These are phyloP conservation scores for Whalleya microplaca DNA, from an alignment of 2,329 filamentous ascomycete species.

Conservation along the genomic window DNA sequence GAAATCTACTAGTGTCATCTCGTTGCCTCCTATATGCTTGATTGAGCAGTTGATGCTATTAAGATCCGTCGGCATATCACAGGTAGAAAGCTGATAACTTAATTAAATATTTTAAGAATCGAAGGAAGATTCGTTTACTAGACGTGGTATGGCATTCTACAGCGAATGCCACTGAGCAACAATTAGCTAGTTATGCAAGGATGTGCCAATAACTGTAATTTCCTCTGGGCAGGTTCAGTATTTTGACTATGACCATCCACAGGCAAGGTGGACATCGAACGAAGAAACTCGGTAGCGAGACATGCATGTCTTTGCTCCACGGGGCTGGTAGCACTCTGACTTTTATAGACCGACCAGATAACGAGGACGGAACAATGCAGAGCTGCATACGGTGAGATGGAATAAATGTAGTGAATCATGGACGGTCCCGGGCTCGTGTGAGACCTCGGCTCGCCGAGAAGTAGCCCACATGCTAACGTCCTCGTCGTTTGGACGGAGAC, in stretches of 20 bases:
- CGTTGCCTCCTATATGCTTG: not conserved
- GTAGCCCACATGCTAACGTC: too few species aligned
- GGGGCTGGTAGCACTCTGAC: not conserved
- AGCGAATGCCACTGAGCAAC: not conserved
- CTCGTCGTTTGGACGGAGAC: too few species aligned
- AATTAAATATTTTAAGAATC: not conserved
- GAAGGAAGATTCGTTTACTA: not conserved
- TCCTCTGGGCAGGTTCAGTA: not conserved
- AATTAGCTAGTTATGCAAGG: not conserved
- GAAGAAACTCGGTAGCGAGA: not conserved
- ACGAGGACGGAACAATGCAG: too few species aligned
- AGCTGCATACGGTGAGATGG: not conserved
- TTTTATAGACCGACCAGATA: not conserved
- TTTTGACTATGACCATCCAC: not conserved
- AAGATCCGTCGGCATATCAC: not conserved
- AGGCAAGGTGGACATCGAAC: not conserved
- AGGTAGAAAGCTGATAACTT: not conserved
- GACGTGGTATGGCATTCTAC: not conserved
- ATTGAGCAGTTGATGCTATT: not conserved
- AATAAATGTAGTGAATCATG: not conserved
- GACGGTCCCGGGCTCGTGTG: not conserved
- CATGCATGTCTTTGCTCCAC: not conserved
- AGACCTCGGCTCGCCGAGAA: not conserved
- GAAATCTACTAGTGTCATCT: not conserved
- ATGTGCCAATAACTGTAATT: not conserved